Evolutionary conservation across 169 alveolate species (phyloP), one percentile per base, ranked within the genome.

Genomic region (Plasmodium fragile): DNA sequence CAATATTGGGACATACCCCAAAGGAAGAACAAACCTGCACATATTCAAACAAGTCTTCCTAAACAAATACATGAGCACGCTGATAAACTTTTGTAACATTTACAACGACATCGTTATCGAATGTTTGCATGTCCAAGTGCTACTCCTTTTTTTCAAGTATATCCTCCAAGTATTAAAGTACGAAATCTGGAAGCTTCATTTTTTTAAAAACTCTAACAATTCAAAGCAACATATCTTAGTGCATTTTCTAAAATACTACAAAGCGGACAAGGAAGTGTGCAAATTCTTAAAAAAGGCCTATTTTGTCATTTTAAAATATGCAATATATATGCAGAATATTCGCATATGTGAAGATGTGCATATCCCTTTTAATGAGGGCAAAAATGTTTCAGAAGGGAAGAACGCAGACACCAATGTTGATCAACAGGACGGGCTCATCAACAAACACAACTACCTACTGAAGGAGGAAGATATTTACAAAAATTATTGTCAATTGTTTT

Each of bases 41-140:
- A 85, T 25, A 8, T 85, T 85, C 55, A 85, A 75, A 75, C 49
- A 34, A 6, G 13, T 53, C 2, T 52, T 85, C 80, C 80, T 85
- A 75, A 85, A 85, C 80, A 85, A 34, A 49, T 85, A 85, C 65
- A 69, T 75, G 83, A 85, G 79, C n/a, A 85, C 69, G 65, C 65
- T 85, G 25, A 73, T 39, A 13, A 85, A 28, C 30, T 85, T 85
- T 65, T 75, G 93, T 45, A 85, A 85, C 41, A 75, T 85, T n/a
- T 85, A 85, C 70, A 85, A 85, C 81, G 93, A 85, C 28, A 73
- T 85, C 32, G 36, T 85, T 73, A 75, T 85, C n/a, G 93, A 85
- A 55, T 85, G 85, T 53, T 85, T 85, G 72, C 59, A 85, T 85
- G 36, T 85, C 39, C 93, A 85, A 16, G 43, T 85, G 52, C 69